Evolutionary conservation across 2,329 filamentous ascomycete species (phyloP), one percentile per base, ranked within the genome.

Genomic region (Pyricularia sp.): DNA sequence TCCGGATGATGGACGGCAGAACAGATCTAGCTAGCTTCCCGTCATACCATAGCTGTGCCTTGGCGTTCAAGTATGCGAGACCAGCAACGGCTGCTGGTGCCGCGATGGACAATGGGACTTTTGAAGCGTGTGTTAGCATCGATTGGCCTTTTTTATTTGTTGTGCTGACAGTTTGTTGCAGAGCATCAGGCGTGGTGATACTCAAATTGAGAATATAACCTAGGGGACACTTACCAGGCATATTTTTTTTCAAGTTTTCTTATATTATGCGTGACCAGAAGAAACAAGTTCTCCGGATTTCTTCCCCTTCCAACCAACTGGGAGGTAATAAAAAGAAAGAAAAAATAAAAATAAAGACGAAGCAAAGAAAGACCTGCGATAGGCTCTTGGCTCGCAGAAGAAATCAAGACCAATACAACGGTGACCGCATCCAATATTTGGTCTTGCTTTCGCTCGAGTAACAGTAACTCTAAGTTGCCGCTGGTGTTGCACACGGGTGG

Each of bases 1-100:
- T 73, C 22, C 75, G 76, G 55, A 81, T 67, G 13, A 77, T 70
- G 22, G 81, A 75, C 33, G 79, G 79, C 13, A 84, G 49, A 53
- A 84, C 74, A 64, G 81, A 80, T 40, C 77, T 79, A n/a, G 93
- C 70, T 19, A 92, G 73, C 8, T 76, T 72, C 59, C 79, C 73
- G 74, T 96, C 91, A 72, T 90, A 86, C 72, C 79, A 86, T 60
- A 93, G 70, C 7, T 83, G 81, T 66, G 81, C 82, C 73, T 84
- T 86, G 57, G 89, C 91, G 72, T 94, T 91, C 69, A 93, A 75
- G 73, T 96, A 96, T 35, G 90, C 88, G n/a, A 88, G 77, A 4
- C 82, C 81, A 4, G 89, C 88, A 33, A 82, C 81, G 60, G 84
- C 82, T 19, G 87, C 87, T 22, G 88, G 85, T 31, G 82, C 77